phyloP scores from a whole-genome alignment of 371 early-diverging fungal genomes.

The Haplosporangium sp. region DNA sequence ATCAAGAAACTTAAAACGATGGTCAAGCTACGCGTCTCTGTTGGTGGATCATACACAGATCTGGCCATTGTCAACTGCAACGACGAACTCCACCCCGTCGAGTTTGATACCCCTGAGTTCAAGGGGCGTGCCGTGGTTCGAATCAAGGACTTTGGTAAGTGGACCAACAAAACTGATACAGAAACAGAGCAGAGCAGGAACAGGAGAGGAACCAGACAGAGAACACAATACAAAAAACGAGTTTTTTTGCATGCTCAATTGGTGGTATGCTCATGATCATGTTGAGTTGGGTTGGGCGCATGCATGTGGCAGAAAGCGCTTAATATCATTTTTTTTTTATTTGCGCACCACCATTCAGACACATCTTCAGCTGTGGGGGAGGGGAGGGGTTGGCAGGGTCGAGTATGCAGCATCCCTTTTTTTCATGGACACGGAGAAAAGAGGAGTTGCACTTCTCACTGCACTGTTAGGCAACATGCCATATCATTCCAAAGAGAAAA shows the following conservation, averaged over 20 bases:
- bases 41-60: slow-evolving; percentile 58
- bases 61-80: slow-evolving; percentile 61
- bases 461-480: too few species aligned
- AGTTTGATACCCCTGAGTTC: slow-evolving; percentile 67
- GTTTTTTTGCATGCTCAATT: too few species aligned
- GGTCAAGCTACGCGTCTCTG: slow-evolving; percentile 58
- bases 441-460: not conserved
- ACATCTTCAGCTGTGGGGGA: not conserved
- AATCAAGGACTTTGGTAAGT: slow-evolving; percentile 66
- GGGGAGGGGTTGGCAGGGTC: not conserved
- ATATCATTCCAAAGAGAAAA: too few species aligned
- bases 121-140: slow-evolving; percentile 66
- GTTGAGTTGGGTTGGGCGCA: too few species aligned
- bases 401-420: not conserved
- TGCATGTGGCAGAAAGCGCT: too few species aligned
- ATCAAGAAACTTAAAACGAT: slow-evolving; percentile 5
- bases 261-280: too few species aligned
- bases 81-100: slow-evolving; percentile 64
- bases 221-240: too few species aligned
- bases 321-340: not conserved
- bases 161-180: too few species aligned
- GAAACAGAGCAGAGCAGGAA: not conserved
- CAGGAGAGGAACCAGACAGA: too few species aligned
- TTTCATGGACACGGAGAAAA: not conserved
- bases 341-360: too few species aligned